Percentiles rank a stretch among this genome's conserved stretches.
Conservation (phyloP, 768 basidiomycete species). For the Suillus clintonianus region DNA sequence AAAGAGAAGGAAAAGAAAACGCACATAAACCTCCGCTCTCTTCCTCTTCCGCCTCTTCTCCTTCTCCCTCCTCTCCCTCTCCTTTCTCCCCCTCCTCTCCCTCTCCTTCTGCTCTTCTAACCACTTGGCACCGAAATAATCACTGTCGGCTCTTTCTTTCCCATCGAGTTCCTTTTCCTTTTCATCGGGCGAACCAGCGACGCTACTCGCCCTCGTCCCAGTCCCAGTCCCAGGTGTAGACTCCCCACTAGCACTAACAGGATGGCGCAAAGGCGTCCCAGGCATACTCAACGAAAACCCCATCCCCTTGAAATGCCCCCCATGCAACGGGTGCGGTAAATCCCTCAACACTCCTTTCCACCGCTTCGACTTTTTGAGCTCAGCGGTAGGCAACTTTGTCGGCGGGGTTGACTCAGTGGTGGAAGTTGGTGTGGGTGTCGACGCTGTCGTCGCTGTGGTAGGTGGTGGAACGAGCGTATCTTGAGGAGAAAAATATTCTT, state of each 20-base stretch:
- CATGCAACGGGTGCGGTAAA: conserved; percentile 32
- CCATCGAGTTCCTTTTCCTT: neutral
- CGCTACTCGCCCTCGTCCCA: conserved; percentile 7
- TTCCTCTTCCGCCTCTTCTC: conserved; percentile 55
- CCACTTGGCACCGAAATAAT: conserved; percentile 33
- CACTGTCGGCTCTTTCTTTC: neutral
- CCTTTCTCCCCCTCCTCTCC: conserved; percentile 44
- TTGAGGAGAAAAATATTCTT: neutral
- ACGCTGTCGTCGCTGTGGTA: conserved; percentile 4
- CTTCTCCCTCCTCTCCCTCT: conserved; percentile 36
- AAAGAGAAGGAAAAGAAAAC: conserved; percentile 22
- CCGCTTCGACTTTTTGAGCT: conserved; percentile 17
- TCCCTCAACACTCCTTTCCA: conserved; percentile 44
- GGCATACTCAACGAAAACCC: conserved; percentile 13
- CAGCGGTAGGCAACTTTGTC: neutral
- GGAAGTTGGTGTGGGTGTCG: neutral
- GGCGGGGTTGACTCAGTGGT: neutral
- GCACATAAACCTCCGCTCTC: conserved; percentile 76
- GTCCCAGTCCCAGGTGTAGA: conserved; percentile 12
- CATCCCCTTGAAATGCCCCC: conserved; percentile 13
- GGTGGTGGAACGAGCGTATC: conserved; percentile 13
- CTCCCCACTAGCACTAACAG: neutral
- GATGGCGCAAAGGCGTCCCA: conserved; percentile 5
- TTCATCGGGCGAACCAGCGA: neutral
- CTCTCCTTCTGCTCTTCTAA: conserved; percentile 36